Evolutionary conservation across 768 basidiomycete genomes (phyloP).

Genomic region (Naganishia vaughanmartiniae): DNA sequence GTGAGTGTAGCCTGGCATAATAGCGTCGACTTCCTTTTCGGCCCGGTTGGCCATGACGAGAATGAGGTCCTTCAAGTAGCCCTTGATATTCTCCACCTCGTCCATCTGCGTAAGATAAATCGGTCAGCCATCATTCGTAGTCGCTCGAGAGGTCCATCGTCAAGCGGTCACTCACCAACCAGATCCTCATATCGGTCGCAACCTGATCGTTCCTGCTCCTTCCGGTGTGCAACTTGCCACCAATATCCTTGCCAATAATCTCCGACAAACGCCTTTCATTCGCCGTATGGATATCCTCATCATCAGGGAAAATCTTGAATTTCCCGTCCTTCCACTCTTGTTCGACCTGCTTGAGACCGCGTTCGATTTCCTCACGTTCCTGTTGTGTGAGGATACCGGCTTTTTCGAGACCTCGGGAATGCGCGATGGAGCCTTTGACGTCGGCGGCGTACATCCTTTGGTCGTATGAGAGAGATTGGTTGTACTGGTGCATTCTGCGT

Average conservation of each 20-base stretch:
- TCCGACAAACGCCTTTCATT: slow-evolving; percentile 93
- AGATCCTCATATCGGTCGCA: slow-evolving; percentile 95
- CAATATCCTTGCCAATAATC: slow-evolving; percentile 77
- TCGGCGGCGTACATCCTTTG: slow-evolving; percentile 90
- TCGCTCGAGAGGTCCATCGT: too few relatives aligned
- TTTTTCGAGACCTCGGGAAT: slow-evolving; percentile 78
- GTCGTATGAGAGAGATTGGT: slow-evolving; percentile 92
- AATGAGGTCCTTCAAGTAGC: slow-evolving; percentile 70
- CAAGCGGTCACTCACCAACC: slow-evolving; percentile 60
- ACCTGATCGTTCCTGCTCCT: slow-evolving; percentile 97
- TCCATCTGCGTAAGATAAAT: slow-evolving; percentile 57
- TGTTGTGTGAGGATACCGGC: slow-evolving; percentile 73
- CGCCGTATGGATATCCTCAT: slow-evolving; percentile 98
- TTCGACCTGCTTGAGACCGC: slow-evolving; percentile 70
- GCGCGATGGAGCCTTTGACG: slow-evolving; percentile 90
- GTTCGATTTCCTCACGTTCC: slow-evolving; percentile 67
- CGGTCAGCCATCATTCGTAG: background rate
- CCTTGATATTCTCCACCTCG: slow-evolving; percentile 67
- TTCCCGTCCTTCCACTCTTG: slow-evolving; percentile 78
- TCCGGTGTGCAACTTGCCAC: slow-evolving; percentile 95
- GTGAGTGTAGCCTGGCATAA: slow-evolving; percentile 97
- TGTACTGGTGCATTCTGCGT: slow-evolving; percentile 93
- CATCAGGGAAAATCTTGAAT: slow-evolving; percentile 78
- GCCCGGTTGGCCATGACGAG: slow-evolving; percentile 87
- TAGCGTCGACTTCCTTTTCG: slow-evolving; percentile 82